Evolutionary conservation across 2,329 filamentous ascomycete species (phyloP), one percentile per base, ranked within the genome.

Genomic region (Aureobasidium zeae): DNA sequence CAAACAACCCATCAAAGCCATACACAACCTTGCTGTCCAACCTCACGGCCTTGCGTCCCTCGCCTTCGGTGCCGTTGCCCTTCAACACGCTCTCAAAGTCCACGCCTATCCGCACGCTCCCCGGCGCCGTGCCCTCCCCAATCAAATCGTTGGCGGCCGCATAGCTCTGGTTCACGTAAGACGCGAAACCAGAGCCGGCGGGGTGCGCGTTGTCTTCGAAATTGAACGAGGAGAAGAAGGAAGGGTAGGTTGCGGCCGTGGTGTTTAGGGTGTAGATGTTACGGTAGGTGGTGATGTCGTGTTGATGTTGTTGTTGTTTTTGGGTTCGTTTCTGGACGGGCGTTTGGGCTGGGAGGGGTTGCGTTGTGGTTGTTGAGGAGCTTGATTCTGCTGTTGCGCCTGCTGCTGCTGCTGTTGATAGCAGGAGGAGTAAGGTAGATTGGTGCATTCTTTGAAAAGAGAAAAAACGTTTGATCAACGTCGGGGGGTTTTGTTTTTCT

Each of bases 1-100:
- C 62, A 16, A 71, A 55, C 13, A 71, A 53, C 5, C 67, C 67
- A n/a, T n/a, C n/a, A n/a, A 53, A 48, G 48, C 64, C 60, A 47
- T 69, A 69, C n/a, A 53, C 54, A 33, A 61, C 61, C 48, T 63
- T 66, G 52, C 64, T 66, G 45, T 62, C 58, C 5, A 70, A 49
- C 8, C 67, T 62, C 3, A 71, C 53, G 42, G 64, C 34, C 6
- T 17, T 38, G 11, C 34, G 15, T 12, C 34, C 34, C 5, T 15
- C 15, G 19, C 34, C 34, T 5, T 15, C 15, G 2, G 9, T 26
- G 17, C 9, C 11, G 4, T 25, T 38, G 2, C 10, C 17, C 12
- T 11, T 17, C n/a, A 38, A 9, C 9, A 16, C 13, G 15, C 21
- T 13, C 11, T 7, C 13, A n/a, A 7, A 9, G n/a, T 38, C 34